Percentiles rank a stretch among this genome's conserved stretches.
Conservation (phyloP, 768 basidiomycete species). For the Psilocybe tampanensis region DNA sequence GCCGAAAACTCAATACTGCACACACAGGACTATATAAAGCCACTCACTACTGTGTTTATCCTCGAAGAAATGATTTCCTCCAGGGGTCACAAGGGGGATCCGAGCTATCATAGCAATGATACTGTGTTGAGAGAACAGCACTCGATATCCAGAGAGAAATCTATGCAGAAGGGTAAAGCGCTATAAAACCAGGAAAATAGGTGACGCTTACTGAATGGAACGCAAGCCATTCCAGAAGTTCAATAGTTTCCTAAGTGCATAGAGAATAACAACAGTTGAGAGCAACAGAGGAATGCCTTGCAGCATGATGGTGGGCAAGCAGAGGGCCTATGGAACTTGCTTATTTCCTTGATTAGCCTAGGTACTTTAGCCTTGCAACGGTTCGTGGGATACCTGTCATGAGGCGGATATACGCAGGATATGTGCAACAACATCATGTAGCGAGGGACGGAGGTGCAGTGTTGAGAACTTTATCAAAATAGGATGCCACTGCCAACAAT, state of each 20-base stretch:
- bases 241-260: background rate
- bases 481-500: too few relatives aligned
- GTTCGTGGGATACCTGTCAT: background rate
- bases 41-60: constrained; percentile 3
- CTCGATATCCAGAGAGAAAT: constrained; percentile 2
- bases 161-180: background rate
- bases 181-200: background rate
- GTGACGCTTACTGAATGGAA: background rate
- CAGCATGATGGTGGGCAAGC: background rate
- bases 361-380: background rate
- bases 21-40: too few relatives aligned
- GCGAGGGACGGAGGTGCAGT: too few relatives aligned
- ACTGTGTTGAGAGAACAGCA: background rate
- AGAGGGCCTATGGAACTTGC: background rate
- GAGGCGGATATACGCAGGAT: too few relatives aligned
- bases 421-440: too few relatives aligned
- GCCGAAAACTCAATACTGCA: background rate
- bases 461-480: too few relatives aligned
- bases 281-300: background rate
- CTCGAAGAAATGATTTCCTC: constrained; percentile 5
- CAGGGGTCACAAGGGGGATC: background rate
- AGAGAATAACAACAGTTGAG: background rate
- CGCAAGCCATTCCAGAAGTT: background rate
- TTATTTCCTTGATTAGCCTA: background rate
- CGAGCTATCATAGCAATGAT: background rate